Conservation (phyloP, 495 filamentous ascomycete genomes). For the Neurospora pannonica region DNA sequence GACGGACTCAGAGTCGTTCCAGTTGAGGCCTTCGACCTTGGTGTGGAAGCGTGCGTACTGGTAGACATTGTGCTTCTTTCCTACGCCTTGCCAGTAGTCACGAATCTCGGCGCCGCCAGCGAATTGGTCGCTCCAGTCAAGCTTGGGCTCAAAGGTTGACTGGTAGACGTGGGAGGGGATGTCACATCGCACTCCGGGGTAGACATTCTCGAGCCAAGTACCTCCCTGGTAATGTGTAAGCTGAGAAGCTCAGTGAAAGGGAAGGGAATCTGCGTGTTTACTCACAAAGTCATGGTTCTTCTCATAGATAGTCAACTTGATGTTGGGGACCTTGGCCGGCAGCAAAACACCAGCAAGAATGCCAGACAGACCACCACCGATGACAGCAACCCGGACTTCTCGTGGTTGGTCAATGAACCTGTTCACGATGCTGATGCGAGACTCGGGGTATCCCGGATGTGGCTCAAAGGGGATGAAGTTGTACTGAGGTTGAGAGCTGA, state of each 20-base stretch:
- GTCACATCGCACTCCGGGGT: slow-evolving; percentile 61
- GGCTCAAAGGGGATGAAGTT: neutral
- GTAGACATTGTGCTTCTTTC: slow-evolving; percentile 52
- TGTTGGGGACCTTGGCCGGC: slow-evolving; percentile 44
- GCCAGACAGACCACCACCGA: slow-evolving; percentile 59
- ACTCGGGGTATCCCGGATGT: slow-evolving; percentile 14
- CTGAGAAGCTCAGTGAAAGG: neutral
- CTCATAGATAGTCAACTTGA: slow-evolving; percentile 58
- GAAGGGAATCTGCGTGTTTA: neutral
- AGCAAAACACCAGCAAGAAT: slow-evolving; percentile 53
- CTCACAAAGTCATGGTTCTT: slow-evolving; percentile 56
- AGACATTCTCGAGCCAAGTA: slow-evolving; percentile 64
- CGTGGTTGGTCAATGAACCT: slow-evolving; percentile 50
- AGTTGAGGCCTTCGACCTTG: slow-evolving; percentile 42
- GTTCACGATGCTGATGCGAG: slow-evolving; percentile 26
- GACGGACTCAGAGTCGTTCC: slow-evolving; percentile 40
- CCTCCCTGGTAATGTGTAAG: slow-evolving; percentile 37
- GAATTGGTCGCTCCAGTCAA: slow-evolving; percentile 57
- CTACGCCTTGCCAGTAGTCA: slow-evolving; percentile 53
- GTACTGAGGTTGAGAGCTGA: neutral
- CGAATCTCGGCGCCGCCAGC: slow-evolving; percentile 55
- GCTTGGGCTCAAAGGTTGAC: slow-evolving; percentile 54
- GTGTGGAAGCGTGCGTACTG: slow-evolving; percentile 42
- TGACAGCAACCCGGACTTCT: slow-evolving; percentile 47
- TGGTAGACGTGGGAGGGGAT: slow-evolving; percentile 67